A percentile compares a stretch with the other conserved stretches of the same genome.
Evolutionary conservation across 2,329 filamentous ascomycete species (phyloP).

Genomic region (Penicillium sp.): DNA sequence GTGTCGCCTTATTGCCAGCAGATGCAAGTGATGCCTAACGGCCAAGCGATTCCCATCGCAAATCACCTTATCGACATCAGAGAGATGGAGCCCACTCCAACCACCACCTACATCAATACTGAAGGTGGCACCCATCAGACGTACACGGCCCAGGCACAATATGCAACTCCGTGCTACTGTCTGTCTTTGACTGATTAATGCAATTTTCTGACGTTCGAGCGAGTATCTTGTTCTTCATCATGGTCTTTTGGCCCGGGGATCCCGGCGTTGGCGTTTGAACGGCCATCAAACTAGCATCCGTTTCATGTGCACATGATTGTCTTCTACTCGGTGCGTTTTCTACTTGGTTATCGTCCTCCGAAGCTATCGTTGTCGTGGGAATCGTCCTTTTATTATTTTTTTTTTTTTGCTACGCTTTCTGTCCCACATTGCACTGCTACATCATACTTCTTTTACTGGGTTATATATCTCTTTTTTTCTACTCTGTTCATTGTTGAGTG

Average conservation of each 20-base stretch:
- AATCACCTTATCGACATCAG: conserved; percentile 31
- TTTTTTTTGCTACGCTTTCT: no score
- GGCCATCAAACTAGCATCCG: conserved; percentile 15
- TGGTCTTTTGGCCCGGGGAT: conserved; percentile 13
- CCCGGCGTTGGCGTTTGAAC: conserved; percentile 24
- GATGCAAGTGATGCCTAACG: conserved; percentile 55
- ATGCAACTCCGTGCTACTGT: conserved; percentile 35
- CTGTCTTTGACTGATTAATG: conserved; percentile 32
- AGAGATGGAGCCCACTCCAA: conserved; percentile 35
- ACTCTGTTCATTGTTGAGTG: conserved; percentile 7
- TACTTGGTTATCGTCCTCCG: conserved; percentile 5
- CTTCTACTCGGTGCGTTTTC: conserved; percentile 21
- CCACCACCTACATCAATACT: conserved; percentile 28
- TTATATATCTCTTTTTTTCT: conserved; percentile 12
- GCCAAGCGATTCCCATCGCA: conserved; percentile 33
- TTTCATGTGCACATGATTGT: conserved; percentile 25
- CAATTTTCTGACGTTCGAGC: conserved; percentile 15
- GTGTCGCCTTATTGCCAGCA: conserved; percentile 58
- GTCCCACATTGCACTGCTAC: conserved; percentile 4
- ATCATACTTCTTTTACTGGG: conserved; percentile 12
- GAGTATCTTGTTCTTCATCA: conserved; percentile 16
- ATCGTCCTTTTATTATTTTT: conserved; percentile 6
- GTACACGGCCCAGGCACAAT: conserved; percentile 35
- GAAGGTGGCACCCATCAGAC: conserved; percentile 26
- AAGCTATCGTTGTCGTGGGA: conserved; percentile 6